Evolutionary conservation across 306 rosid genomes (phyloP).

Genomic region (Sesbania bispinosa): DNA sequence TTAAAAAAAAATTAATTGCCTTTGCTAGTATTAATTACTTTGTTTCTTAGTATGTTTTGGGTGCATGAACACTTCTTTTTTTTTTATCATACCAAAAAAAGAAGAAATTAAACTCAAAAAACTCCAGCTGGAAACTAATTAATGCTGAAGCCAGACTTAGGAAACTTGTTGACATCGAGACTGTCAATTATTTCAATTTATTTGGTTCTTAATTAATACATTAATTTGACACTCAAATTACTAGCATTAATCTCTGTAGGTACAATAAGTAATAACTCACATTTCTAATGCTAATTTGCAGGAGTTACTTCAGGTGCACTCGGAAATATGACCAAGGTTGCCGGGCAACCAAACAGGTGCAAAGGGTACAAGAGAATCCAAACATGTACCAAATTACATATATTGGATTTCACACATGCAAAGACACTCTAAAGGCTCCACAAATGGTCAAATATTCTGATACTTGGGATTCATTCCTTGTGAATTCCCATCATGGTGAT

Average conservation of each 20-base stretch:
- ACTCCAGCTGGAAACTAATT: not conserved
- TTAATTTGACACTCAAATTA: too few relatives aligned
- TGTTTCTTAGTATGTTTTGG: too few relatives aligned
- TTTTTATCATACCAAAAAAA: not conserved
- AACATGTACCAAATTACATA: slow-evolving; percentile 49
- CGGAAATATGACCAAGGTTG: slow-evolving; percentile 67
- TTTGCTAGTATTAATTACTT: too few relatives aligned
- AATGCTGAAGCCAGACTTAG: not conserved
- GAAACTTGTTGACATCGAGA: too few relatives aligned
- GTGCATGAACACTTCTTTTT: not conserved
- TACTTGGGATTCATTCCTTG: slow-evolving; percentile 18
- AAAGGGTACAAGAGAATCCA: slow-evolving; percentile 45
- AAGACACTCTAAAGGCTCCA: slow-evolving; percentile 31
- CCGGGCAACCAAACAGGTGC: slow-evolving; percentile 67
- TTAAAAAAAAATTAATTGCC: too few relatives aligned
- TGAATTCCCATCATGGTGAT: slow-evolving; percentile 1
- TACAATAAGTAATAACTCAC: too few relatives aligned
- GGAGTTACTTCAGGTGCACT: slow-evolving; percentile 81
- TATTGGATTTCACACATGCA: slow-evolving; percentile 78
- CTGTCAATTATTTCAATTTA: too few relatives aligned
- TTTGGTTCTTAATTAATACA: too few relatives aligned
- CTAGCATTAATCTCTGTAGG: too few relatives aligned
- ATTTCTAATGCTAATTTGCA: slow-evolving; percentile 22
- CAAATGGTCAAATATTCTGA: slow-evolving; percentile 37
- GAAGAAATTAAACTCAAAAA: not conserved